A percentile compares a stretch with the other conserved stretches of the same genome.
phyloP scores from a whole-genome alignment of 495 filamentous ascomycete genomes.

The Hyaloscypha finlandica region DNA sequence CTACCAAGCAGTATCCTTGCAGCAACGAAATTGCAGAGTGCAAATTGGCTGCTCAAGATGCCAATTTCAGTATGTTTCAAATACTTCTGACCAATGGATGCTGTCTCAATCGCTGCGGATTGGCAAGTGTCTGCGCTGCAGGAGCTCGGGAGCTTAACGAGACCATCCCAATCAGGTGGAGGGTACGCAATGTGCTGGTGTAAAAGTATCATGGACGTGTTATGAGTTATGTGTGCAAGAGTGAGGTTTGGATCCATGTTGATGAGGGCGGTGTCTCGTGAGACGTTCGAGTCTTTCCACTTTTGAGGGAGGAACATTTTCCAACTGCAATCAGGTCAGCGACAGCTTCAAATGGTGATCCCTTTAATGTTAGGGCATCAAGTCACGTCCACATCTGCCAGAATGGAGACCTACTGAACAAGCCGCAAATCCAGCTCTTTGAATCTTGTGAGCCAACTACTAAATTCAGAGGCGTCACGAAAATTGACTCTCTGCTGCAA shows the following conservation, averaged over 20 bases:
- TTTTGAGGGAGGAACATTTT: conserved; percentile 44
- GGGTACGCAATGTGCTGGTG: conserved; percentile 50
- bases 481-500: conserved; percentile 42
- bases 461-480: conserved; percentile 35
- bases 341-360: neutral
- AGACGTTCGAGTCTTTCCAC: conserved; percentile 43
- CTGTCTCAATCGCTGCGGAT: conserved; percentile 42
- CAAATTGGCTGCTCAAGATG: conserved; percentile 40
- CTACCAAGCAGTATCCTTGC: conserved; percentile 39
- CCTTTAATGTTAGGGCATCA: too few species aligned
- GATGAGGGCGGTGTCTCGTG: conserved; percentile 34
- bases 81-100: conserved; percentile 42
- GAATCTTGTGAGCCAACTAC: conserved; percentile 45
- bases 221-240: conserved; percentile 48
- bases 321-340: conserved; percentile 32
- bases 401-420: conserved; percentile 35
- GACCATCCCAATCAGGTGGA: conserved; percentile 35
- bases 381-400: neutral
- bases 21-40: conserved; percentile 44
- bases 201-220: conserved; percentile 46
- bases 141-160: conserved; percentile 38
- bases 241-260: conserved; percentile 49
- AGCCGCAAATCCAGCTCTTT: conserved; percentile 48
- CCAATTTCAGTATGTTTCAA: conserved; percentile 34
- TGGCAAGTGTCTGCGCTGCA: conserved; percentile 47